Percentiles rank a stretch among this genome's conserved stretches.
These are phyloP conservation scores for Ceratocystis alfenasii DNA, from an alignment of 2,329 filamentous ascomycete species.

Conservation along the genomic window DNA sequence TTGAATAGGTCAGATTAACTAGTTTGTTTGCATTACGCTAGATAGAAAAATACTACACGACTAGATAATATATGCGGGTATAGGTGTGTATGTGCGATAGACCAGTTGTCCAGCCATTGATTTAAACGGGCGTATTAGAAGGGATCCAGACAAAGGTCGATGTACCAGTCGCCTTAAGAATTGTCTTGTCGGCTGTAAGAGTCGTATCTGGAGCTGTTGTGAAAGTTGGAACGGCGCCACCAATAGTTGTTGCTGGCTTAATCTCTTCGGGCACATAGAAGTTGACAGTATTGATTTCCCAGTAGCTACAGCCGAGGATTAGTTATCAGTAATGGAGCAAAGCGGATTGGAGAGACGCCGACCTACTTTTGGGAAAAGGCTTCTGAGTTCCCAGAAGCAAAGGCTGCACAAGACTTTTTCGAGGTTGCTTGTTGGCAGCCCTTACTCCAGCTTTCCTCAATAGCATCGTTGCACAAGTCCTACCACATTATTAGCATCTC, in stretches of 20 bases:
- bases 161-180: slow-evolving; percentile 12
- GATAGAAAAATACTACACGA: neutral
- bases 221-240: slow-evolving; percentile 3
- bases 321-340: neutral
- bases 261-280: slow-evolving; percentile 30
- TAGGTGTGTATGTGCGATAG: neutral
- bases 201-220: slow-evolving; percentile 15
- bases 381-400: slow-evolving; percentile 23
- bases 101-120: neutral
- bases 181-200: slow-evolving; percentile 7
- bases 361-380: slow-evolving; percentile 19
- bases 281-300: slow-evolving; percentile 47
- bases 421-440: slow-evolving; percentile 29
- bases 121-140: neutral
- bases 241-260: slow-evolving; percentile 12
- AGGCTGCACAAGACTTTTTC: slow-evolving; percentile 33
- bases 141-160: slow-evolving; percentile 14
- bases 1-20: neutral
- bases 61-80: neutral
- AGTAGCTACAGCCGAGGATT: slow-evolving; percentile 31
- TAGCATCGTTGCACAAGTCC: slow-evolving; percentile 70
- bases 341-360: neutral
- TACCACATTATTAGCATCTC: slow-evolving; percentile 23
- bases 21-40: neutral
- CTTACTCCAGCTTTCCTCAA: slow-evolving; percentile 37